phyloP scores from a whole-genome alignment of 2,329 filamentous ascomycete genomes.

The Pleoardoris graminearum region DNA sequence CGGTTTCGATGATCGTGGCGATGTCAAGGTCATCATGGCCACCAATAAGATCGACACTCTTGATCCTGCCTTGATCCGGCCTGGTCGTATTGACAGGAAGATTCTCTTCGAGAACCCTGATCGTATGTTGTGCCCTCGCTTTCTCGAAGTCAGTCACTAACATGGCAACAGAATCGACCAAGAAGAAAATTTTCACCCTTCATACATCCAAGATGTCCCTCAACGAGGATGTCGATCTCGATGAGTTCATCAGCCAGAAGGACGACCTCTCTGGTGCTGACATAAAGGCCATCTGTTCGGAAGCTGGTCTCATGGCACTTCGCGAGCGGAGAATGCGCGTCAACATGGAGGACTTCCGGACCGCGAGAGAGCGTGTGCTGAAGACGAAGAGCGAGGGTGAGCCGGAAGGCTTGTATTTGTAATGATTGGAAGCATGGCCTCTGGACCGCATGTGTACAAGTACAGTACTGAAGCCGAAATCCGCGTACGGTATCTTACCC shows the following conservation, averaged over 20 bases:
- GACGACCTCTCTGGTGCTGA: constrained; percentile 96
- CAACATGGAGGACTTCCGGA: constrained; percentile 96
- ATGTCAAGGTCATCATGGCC: constrained; percentile 99
- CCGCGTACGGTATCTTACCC: background rate
- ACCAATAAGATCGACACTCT: constrained; percentile 99
- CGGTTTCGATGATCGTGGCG: constrained; percentile 96
- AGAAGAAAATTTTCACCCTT: constrained; percentile 96
- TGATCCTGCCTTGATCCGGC: constrained; percentile 92
- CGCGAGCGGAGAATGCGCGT: constrained; percentile 96
- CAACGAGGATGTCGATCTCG: constrained; percentile 93
- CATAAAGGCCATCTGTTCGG: constrained; percentile 98
- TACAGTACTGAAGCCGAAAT: background rate
- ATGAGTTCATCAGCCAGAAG: constrained; percentile 98
- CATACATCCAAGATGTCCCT: constrained; percentile 99
- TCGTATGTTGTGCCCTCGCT: constrained; percentile 51
- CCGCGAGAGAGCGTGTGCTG: constrained; percentile 89
- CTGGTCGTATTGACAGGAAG: constrained; percentile 97
- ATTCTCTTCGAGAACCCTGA: constrained; percentile 79
- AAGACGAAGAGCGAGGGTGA: constrained; percentile 99
- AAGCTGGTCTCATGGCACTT: constrained; percentile 91
- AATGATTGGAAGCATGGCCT: constrained; percentile 44
- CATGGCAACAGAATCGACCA: constrained; percentile 79
- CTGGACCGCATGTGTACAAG: constrained; percentile 11
- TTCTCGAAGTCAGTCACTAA: constrained; percentile 45
- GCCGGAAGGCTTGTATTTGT: constrained; percentile 98